phyloP scores from a whole-genome alignment of 2,329 filamentous ascomycete genomes.

The Cladosporium cucumerinum region DNA sequence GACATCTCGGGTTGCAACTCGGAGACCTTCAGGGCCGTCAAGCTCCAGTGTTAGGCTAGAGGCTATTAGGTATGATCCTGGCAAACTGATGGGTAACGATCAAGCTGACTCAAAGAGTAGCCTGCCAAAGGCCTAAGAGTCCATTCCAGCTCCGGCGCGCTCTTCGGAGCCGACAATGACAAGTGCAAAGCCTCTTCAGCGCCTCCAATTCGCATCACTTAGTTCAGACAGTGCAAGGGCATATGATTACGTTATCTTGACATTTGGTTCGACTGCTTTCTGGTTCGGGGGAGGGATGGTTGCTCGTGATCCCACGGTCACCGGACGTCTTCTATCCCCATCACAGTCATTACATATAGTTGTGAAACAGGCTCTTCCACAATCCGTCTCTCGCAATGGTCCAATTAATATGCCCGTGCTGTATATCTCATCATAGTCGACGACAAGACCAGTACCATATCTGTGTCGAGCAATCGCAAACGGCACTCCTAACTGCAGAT shows the following conservation, averaged over 20 bases:
- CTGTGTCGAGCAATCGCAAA: not conserved
- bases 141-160: not conserved
- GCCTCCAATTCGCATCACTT: not conserved
- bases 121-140: not conserved
- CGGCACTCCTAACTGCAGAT: too few species aligned
- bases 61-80: not conserved
- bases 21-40: not conserved
- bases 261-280: not conserved
- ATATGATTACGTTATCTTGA: not conserved
- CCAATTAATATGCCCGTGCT: not conserved
- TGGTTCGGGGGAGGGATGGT: not conserved
- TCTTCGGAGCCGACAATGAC: not conserved
- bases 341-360: slow-evolving; percentile 1
- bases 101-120: not conserved
- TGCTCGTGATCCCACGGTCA: not conserved
- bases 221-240: not conserved
- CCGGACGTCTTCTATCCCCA: not conserved
- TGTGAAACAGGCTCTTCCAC: not conserved
- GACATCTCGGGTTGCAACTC: not conserved
- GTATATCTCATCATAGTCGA: not conserved
- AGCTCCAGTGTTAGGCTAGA: not conserved
- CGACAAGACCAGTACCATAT: too few species aligned
- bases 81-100: not conserved
- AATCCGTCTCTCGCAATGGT: not conserved
- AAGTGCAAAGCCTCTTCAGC: not conserved